Conservation (phyloP, 495 filamentous ascomycete species). For the Pseudoneurospora amorphoporcata region DNA sequence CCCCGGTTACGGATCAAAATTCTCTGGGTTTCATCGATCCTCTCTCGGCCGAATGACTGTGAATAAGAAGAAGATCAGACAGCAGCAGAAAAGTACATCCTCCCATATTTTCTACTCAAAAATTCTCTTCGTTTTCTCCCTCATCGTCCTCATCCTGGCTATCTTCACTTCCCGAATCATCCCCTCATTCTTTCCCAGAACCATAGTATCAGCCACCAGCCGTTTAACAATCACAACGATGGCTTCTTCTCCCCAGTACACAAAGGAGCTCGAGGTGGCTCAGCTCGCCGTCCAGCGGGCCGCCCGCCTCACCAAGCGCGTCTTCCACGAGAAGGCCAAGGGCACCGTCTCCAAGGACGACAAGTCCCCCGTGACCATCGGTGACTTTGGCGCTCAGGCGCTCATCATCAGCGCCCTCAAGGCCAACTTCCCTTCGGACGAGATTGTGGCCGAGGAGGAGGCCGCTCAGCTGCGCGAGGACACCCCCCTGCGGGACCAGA, state of each 20-base stretch:
- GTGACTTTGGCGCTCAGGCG: slow-evolving; percentile 95
- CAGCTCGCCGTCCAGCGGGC: slow-evolving; percentile 90
- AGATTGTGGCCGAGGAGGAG: slow-evolving; percentile 94
- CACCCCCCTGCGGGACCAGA: slow-evolving; percentile 50
- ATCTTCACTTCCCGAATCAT: slow-evolving; percentile 2
- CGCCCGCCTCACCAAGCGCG: slow-evolving; percentile 75
- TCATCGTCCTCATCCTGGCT: slow-evolving; percentile 18
- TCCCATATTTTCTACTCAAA: neutral
- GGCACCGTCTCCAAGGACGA: slow-evolving; percentile 91
- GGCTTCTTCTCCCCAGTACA: slow-evolving; percentile 37
- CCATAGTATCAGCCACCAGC: neutral
- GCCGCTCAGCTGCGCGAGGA: slow-evolving; percentile 64
- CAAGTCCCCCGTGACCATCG: slow-evolving; percentile 91
- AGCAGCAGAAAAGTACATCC: neutral
- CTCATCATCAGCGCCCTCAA: slow-evolving; percentile 85
- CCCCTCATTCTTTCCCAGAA: neutral
- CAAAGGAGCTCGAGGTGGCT: slow-evolving; percentile 73
- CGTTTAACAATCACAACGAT: slow-evolving; percentile 3
- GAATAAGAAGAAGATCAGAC: neutral
- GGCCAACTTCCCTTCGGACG: slow-evolving; percentile 80
- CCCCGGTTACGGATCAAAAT: neutral
- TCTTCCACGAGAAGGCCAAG: slow-evolving; percentile 87
- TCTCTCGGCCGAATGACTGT: neutral
- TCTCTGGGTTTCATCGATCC: neutral
- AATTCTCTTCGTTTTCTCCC: slow-evolving; percentile 5